These are phyloP conservation scores for Tetracladium setigerum DNA, from an alignment of 495 filamentous ascomycete species.

Conservation along the genomic window DNA sequence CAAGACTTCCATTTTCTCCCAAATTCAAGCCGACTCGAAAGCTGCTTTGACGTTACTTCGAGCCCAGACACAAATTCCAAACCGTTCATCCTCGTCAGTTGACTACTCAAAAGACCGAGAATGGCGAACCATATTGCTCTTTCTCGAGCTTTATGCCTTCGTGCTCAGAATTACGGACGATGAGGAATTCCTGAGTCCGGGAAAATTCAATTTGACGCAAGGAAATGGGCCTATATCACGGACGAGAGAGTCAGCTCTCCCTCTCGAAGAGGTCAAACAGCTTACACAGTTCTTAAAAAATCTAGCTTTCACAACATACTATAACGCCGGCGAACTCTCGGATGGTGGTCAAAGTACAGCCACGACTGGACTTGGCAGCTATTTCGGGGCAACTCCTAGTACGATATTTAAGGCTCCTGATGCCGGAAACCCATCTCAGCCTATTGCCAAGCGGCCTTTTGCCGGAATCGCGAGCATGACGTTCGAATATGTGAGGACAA, in stretches of 20 bases:
- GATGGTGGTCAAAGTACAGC: conserved; percentile 40
- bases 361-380: conserved; percentile 44
- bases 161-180: conserved; percentile 89
- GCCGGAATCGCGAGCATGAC: conserved; percentile 60
- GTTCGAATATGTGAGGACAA: conserved; percentile 67
- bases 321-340: conserved; percentile 63
- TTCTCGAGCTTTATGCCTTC: conserved; percentile 91
- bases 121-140: conserved; percentile 85
- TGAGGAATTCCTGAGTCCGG: conserved; percentile 62
- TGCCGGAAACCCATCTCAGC: neutral
- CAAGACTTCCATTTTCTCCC: conserved; percentile 56
- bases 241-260: conserved; percentile 59
- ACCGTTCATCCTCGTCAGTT: conserved; percentile 12
- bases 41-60: conserved; percentile 51
- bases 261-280: conserved; percentile 59
- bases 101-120: conserved; percentile 48
- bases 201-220: conserved; percentile 12
- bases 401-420: conserved; percentile 10
- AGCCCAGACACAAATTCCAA: conserved; percentile 22
- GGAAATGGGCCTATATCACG: conserved; percentile 32
- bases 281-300: conserved; percentile 86
- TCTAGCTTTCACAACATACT: conserved; percentile 85
- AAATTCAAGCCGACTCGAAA: conserved; percentile 52
- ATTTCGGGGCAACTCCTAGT: conserved; percentile 34
- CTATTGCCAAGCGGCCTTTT: conserved; percentile 22